A percentile compares a stretch with the other conserved stretches of the same genome.
Evolutionary conservation across 2,329 filamentous ascomycete genomes (phyloP).

Genomic region (Elsinoe fawcettii): DNA sequence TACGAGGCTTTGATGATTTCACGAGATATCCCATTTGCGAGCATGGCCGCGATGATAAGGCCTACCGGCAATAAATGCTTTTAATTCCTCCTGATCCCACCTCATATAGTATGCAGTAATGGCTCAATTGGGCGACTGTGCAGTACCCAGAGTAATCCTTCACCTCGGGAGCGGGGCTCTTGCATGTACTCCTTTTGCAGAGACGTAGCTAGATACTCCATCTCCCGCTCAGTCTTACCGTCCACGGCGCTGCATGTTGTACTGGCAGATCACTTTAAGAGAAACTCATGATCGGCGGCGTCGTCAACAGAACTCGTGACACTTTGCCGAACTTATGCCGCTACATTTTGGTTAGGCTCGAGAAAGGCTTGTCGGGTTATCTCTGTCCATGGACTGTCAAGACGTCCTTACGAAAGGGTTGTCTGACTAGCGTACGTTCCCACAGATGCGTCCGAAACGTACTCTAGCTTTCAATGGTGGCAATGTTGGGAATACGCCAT

Average conservation of each 20-base stretch:
- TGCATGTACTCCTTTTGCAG: neutral
- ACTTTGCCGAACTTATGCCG: slow-evolving; percentile 1
- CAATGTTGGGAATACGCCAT: neutral
- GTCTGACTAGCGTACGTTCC: slow-evolving; percentile 1
- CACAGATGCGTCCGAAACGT: neutral
- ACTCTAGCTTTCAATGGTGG: slow-evolving; percentile 3
- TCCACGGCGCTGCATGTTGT: neutral
- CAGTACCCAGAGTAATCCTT: neutral
- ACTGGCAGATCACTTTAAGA: neutral
- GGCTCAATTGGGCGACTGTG: neutral
- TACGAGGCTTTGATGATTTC: neutral
- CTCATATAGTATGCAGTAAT: neutral
- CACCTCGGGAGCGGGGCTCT: neutral
- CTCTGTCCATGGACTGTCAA: neutral
- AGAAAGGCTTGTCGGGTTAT: neutral
- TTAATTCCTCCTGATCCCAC: neutral
- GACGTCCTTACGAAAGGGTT: neutral
- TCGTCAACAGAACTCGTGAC: neutral
- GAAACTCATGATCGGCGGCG: neutral
- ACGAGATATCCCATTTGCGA: slow-evolving; percentile 11
- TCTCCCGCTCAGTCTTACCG: neutral
- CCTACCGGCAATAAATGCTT: neutral
- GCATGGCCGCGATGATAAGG: neutral
- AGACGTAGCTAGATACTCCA: neutral
- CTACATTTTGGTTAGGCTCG: neutral